Conservation (phyloP, 768 basidiomycete genomes). For the Clathrus columnatus region DNA sequence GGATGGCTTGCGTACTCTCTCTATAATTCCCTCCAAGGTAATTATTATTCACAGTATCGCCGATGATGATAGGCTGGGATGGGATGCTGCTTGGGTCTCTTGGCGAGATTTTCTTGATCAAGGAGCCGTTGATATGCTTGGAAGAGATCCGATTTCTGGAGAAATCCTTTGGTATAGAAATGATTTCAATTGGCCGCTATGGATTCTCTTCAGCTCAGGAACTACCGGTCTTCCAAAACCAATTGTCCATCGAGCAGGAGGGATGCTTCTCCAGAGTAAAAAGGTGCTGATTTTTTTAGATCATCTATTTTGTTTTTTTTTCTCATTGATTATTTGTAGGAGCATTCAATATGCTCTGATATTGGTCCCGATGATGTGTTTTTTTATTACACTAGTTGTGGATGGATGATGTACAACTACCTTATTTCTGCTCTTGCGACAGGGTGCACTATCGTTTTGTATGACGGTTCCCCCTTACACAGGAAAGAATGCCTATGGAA, state of each 20-base stretch:
- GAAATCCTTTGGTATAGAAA: constrained; percentile 57
- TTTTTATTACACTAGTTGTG: constrained; percentile 78
- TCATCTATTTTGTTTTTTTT: background rate
- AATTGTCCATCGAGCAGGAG: constrained; percentile 71
- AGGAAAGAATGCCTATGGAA: constrained; percentile 60
- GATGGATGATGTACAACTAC: constrained; percentile 94
- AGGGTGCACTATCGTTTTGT: constrained; percentile 67
- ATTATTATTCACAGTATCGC: constrained; percentile 46
- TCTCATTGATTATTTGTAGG: constrained; percentile 16
- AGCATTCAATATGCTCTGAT: constrained; percentile 61
- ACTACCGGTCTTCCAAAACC: constrained; percentile 66
- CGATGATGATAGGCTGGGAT: constrained; percentile 25
- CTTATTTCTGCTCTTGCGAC: constrained; percentile 55
- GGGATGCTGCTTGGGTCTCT: constrained; percentile 40
- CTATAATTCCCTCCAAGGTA: constrained; percentile 35
- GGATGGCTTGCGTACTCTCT: constrained; percentile 35
- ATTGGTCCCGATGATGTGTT: constrained; percentile 60
- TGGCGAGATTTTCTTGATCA: constrained; percentile 47
- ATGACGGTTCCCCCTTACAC: constrained; percentile 72
- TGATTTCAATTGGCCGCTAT: constrained; percentile 69
- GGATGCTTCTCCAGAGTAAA: constrained; percentile 65
- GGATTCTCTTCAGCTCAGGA: constrained; percentile 81
- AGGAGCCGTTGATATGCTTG: constrained; percentile 38
- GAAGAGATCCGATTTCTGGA: constrained; percentile 36
- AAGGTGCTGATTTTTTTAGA: constrained; percentile 27